Evolutionary conservation across 805 yeast genomes (phyloP), one percentile per base, ranked within the genome.

Genomic region (Brettanomyces nanus): DNA sequence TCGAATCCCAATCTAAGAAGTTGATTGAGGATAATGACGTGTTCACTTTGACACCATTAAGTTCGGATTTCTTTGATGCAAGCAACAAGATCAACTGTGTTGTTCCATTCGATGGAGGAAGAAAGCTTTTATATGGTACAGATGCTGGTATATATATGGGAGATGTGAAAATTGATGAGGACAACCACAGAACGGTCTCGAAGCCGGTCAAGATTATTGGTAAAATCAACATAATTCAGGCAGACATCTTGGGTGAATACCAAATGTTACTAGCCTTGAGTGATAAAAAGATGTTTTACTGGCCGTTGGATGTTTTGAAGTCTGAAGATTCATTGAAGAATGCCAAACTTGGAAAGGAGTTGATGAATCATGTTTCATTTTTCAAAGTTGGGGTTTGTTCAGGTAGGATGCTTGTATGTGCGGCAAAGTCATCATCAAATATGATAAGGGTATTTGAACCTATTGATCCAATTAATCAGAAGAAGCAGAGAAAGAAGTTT

Each of bases 341-440:
- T 51, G 70, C 77, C 6, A 71, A 81, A 47, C 67, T 79, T 23
- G 82, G 85, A 11, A 84, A 81, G 56, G 85, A 85, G 53, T 68
- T 92, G 29, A 77, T 86, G 62, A 74, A 78, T n/a, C 96, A 87
- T 60, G 92, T 86, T 27, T 77, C 80, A 14, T 87, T 86, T 56
- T 92, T 92, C 72, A 82, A 86, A 46, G 86, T 85, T 41, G 98
- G 97, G 27, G 84, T 89, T 35, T 87, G 96, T 56, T 80, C 84
- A 42, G 96, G 97, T 22, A 74, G 83, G 40, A 76, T 87, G 62
- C 65, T 92, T 37, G 86, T 92, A 21, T 86, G 95, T 56, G 94
- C 95, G 0, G 95, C 92, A 23, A 84, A 81, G 51, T 78, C 85
- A n/a, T 75, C 84, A 2, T 71, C 87, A 32, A 87, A 86, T 47